These are phyloP conservation scores for Nakazawaea sp. DNA, from an alignment of 805 yeast genomes.

Conservation along the genomic window DNA sequence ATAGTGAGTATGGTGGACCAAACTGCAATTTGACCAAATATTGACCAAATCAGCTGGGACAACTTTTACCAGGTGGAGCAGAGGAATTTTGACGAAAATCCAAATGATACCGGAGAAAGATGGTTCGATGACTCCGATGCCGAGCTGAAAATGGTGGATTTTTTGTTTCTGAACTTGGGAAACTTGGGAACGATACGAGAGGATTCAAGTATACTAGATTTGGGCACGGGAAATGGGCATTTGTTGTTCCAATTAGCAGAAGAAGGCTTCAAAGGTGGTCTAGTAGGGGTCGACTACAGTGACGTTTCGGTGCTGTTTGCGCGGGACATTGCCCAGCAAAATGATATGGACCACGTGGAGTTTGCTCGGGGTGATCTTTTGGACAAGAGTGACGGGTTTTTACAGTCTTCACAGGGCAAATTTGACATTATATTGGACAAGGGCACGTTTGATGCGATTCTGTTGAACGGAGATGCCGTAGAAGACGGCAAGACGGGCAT, in stretches of 20 bases:
- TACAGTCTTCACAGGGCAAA: conserved; percentile 23
- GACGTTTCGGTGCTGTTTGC: conserved; percentile 78
- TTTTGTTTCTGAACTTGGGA: conserved; percentile 46
- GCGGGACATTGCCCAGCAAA: conserved; percentile 39
- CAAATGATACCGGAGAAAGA: conserved; percentile 87
- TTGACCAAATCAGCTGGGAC: conserved; percentile 92
- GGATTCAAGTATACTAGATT: conserved; percentile 50
- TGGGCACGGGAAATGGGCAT: conserved; percentile 98
- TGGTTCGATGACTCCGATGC: conserved; percentile 98
- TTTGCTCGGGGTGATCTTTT: conserved; percentile 73
- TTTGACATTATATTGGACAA: conserved; percentile 84
- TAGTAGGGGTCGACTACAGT: conserved; percentile 84
- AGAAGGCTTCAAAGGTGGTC: conserved; percentile 51
- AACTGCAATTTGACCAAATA: too few species aligned
- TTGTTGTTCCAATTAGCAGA: conserved; percentile 62
- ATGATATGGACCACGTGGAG: conserved; percentile 27
- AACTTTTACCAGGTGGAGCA: conserved; percentile 72
- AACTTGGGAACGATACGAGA: conserved; percentile 20
- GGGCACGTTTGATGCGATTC: conserved; percentile 97
- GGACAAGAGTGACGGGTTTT: conserved; percentile 26
- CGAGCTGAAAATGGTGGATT: conserved; percentile 74
- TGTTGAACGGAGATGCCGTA: conserved; percentile 58
- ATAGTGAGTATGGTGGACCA: conserved; percentile 63
- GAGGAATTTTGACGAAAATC: conserved; percentile 62
- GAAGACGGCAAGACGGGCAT: conserved; percentile 39